Base-by-base conservation (phyloP, 1,284 basidiomycete species). In the Bothia castanella region DNA sequence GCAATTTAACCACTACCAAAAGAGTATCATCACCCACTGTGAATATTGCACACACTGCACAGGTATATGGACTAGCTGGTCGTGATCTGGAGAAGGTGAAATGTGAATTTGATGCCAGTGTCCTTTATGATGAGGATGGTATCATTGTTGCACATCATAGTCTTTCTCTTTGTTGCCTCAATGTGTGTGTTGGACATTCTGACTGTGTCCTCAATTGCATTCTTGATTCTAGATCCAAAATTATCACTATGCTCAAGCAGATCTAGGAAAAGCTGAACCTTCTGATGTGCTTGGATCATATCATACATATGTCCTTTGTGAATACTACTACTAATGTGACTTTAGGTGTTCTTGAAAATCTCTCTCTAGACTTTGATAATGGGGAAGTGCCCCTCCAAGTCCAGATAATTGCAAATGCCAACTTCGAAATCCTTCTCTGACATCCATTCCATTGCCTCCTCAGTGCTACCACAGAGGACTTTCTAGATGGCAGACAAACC, bases 351-450 rank as follows among this genome's bases (percentile, higher is more conserved):
- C 1, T 55, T 0, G 40, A 55, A 9, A 49, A 54, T 20, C 27
- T 52, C 0, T 0, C 2, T 0, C 1, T 54, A 0, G 20, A 45
- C 35, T 43, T 54, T 3, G 20, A 46, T 1, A 4, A 10, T 0
- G 23, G 49, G 0, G 12, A 49, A 11, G 23, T 49, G 0, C 12
- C 1, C 0, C 14, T 55, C 0, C 47, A 55, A 19, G 44, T 55
- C 0, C 44, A 55, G 10, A 13, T 53, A 0, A 1, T 52, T 0
- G 2, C 17, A 0, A 0, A 2, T 0, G 45, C 39, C 2, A 56
- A 56, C 36, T 56, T 56, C 17, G 27, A 56, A 10, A 5, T 52
- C 0, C 12, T 52, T 1, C 38, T 56, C 1, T 19, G 49, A 0
- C 2, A 19, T 8, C 46, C 41, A 0, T 56, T 56, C n/a, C 42